Percentiles rank a stretch among this genome's conserved stretches.
These are phyloP conservation scores for Penicillium subrubescens DNA, from an alignment of 495 filamentous ascomycete species.

Conservation along the genomic window DNA sequence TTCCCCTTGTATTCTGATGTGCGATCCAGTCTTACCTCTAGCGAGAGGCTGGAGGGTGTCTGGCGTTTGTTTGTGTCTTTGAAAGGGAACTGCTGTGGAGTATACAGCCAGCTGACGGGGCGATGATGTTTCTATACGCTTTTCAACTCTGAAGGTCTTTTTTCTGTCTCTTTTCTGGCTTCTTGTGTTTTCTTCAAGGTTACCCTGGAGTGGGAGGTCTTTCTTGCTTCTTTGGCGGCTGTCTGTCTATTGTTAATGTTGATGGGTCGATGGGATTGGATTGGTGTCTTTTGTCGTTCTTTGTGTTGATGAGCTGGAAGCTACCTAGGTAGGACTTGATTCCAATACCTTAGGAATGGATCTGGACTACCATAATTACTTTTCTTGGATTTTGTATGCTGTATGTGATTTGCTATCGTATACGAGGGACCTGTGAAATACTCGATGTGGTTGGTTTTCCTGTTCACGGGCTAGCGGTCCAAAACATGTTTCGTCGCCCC, in stretches of 20 bases:
- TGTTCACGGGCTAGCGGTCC: no score
- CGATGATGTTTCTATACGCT: background rate
- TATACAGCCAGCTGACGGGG: background rate
- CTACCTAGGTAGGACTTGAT: background rate
- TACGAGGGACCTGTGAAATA: no score
- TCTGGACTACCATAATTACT: background rate
- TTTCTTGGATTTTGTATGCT: background rate
- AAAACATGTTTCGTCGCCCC: no score
- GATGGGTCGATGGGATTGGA: constrained; percentile 10
- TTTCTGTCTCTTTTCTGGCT: background rate
- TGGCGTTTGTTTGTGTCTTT: constrained; percentile 22
- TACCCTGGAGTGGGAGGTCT: background rate
- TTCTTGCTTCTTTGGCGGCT: background rate
- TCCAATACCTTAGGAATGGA: background rate
- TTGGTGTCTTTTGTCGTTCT: background rate
- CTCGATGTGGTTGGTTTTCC: no score
- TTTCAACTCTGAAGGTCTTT: background rate
- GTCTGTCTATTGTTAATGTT: constrained; percentile 5
- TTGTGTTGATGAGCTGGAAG: background rate
- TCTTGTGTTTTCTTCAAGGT: background rate
- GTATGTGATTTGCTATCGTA: background rate
- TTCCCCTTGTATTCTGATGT: constrained; percentile 3
- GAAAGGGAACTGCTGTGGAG: background rate
- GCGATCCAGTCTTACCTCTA: constrained; percentile 17
- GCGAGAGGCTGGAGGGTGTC: constrained; percentile 22